phyloP scores from a whole-genome alignment of 495 filamentous ascomycete genomes.

The Aspergillus heteromorphus region DNA sequence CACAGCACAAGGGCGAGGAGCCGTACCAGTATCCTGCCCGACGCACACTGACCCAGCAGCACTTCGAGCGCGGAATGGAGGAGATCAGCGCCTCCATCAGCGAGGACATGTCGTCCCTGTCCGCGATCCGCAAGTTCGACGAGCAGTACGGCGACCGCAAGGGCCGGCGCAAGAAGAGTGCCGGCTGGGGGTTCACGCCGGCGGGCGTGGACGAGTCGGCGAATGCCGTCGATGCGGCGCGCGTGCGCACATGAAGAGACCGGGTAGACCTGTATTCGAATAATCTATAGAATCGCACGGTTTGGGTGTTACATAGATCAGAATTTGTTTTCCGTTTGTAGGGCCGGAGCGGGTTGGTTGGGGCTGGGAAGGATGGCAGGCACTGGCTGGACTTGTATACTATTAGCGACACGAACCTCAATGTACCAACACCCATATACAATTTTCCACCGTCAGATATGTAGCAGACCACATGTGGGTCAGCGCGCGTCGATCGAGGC shows the following conservation, averaged over 20 bases:
- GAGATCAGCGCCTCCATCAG: slow-evolving; percentile 91
- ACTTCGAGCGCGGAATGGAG: slow-evolving; percentile 80
- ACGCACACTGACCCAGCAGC: slow-evolving; percentile 57
- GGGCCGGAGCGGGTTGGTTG: slow-evolving; percentile 5
- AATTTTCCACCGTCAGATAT: background rate
- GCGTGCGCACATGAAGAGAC: slow-evolving; percentile 33
- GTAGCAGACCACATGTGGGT: background rate
- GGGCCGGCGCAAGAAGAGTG: slow-evolving; percentile 57
- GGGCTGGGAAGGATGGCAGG: slow-evolving; percentile 5
- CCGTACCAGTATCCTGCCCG: slow-evolving; percentile 59
- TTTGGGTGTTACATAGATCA: slow-evolving; percentile 4
- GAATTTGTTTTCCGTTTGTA: background rate
- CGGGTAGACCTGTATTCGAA: background rate
- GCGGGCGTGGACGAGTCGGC: slow-evolving; percentile 18
- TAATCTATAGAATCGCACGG: background rate
- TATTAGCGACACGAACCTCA: slow-evolving; percentile 17
- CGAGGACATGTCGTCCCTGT: slow-evolving; percentile 86
- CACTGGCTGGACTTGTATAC: slow-evolving; percentile 10
- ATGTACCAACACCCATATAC: slow-evolving; percentile 14
- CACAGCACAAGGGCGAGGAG: slow-evolving; percentile 43
- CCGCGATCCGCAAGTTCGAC: slow-evolving; percentile 90
- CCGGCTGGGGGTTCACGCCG: slow-evolving; percentile 41
- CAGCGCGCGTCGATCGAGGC: background rate
- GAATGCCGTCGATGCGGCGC: slow-evolving; percentile 24
- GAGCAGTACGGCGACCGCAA: slow-evolving; percentile 92